Conservation (phyloP, 2,329 filamentous ascomycete genomes). For the Pochonia chlamydosporia region DNA sequence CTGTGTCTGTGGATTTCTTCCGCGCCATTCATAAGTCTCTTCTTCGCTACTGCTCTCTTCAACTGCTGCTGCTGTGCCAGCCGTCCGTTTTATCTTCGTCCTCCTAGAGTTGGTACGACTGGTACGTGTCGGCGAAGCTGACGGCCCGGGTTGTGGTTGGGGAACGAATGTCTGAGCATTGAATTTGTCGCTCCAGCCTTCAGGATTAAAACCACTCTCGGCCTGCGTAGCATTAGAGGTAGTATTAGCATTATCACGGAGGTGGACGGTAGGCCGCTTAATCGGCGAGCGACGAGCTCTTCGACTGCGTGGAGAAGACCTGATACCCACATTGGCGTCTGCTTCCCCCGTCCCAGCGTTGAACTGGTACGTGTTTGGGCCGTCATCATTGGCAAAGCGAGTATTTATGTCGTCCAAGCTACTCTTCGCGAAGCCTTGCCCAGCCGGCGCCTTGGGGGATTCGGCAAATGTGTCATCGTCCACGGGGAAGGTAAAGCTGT, state of each 20-base stretch:
- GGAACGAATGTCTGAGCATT: constrained; percentile 50
- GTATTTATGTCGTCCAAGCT: constrained; percentile 59
- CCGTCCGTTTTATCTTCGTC: constrained; percentile 48
- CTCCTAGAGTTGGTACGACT: constrained; percentile 49
- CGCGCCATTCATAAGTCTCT: constrained; percentile 27
- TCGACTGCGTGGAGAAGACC: constrained; percentile 34
- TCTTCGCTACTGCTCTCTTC: constrained; percentile 43
- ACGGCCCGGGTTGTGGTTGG: constrained; percentile 29
- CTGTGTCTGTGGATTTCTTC: constrained; percentile 25
- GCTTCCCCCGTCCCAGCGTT: constrained; percentile 39
- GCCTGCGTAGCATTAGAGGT: constrained; percentile 16
- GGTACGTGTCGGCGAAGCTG: constrained; percentile 39
- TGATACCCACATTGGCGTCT: constrained; percentile 18
- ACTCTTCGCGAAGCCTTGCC: constrained; percentile 37
- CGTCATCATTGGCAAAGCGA: constrained; percentile 48
- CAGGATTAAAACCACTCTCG: constrained; percentile 39
- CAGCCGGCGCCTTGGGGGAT: constrained; percentile 11
- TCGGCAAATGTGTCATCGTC: constrained; percentile 35
- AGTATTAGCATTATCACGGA: constrained; percentile 15
- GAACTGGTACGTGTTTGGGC: constrained; percentile 42
- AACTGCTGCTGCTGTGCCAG: constrained; percentile 40
- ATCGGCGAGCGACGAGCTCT: constrained; percentile 33
- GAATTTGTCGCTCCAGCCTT: constrained; percentile 50
- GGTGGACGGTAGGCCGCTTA: constrained; percentile 19
- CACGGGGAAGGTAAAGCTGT: constrained; percentile 47